Percentiles rank a stretch among this genome's conserved stretches.
phyloP scores from a whole-genome alignment of 1,284 basidiomycete genomes.

The Mycena citricolor region DNA sequence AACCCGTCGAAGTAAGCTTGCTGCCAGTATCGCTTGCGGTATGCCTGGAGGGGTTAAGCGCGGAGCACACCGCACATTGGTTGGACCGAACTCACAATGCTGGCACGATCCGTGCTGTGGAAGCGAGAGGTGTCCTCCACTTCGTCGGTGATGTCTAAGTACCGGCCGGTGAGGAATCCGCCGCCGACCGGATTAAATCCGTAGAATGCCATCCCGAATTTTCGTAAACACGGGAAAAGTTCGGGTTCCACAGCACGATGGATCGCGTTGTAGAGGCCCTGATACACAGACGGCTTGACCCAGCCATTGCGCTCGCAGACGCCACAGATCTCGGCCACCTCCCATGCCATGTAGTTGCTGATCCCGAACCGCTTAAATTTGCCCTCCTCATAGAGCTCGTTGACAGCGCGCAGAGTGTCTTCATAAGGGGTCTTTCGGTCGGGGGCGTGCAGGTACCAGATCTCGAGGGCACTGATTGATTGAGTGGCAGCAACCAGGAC shows the following conservation, averaged over 20 bases:
- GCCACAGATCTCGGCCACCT: constrained; percentile 33
- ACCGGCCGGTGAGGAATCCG: constrained; percentile 18
- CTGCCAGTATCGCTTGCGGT: too few species aligned
- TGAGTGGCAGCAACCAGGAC: too few species aligned
- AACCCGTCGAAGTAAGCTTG: too few species aligned
- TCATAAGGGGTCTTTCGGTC: constrained; percentile 17
- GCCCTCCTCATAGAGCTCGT: constrained; percentile 42
- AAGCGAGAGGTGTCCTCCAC: neutral
- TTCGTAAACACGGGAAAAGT: constrained; percentile 24
- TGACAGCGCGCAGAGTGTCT: constrained; percentile 37
- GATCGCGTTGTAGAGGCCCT: constrained; percentile 32
- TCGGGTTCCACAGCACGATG: constrained; percentile 35
- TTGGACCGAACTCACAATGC: too few species aligned
- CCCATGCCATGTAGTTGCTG: constrained; percentile 23
- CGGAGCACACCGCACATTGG: too few species aligned
- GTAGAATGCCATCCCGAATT: constrained; percentile 14
- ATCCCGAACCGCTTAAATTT: constrained; percentile 30
- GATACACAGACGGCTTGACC: constrained; percentile 43
- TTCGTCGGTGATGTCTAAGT: too few species aligned
- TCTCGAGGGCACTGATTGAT: constrained; percentile 16
- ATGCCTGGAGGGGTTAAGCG: too few species aligned
- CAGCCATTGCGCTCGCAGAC: constrained; percentile 33
- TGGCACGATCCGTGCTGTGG: neutral
- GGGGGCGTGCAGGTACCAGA: constrained; percentile 17
- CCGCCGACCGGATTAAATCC: constrained; percentile 21